phyloP scores from a whole-genome alignment of 176 grass and related monocot genomes.

The Bromus sterilis region DNA sequence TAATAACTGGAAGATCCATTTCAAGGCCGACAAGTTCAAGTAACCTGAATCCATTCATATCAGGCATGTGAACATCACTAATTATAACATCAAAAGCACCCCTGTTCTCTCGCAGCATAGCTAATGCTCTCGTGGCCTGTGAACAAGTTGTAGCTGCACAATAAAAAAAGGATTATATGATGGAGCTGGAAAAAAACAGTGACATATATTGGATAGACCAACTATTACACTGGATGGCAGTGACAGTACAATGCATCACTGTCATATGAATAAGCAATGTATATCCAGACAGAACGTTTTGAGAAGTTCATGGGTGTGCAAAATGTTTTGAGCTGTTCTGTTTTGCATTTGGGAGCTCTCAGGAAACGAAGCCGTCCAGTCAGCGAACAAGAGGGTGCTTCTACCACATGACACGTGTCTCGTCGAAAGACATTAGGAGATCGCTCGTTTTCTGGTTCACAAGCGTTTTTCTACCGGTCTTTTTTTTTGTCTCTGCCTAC shows the following conservation, averaged over 20 bases:
- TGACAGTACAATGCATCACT: neutral
- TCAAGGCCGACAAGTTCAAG: constrained; percentile 97
- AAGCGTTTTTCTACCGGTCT: neutral
- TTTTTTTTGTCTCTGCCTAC: neutral
- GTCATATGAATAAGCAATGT: neutral
- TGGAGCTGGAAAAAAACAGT: neutral
- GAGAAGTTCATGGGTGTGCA: neutral
- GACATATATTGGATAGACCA: neutral
- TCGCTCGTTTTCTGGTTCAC: neutral
- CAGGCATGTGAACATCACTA: constrained; percentile 99
- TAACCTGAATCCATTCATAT: constrained; percentile 93
- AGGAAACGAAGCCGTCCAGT: neutral
- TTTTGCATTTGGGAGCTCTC: neutral
- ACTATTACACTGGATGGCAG: neutral
- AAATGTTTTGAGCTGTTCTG: neutral
- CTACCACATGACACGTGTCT: neutral
- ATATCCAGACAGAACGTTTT: neutral
- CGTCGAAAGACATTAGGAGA: neutral
- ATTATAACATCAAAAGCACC: constrained; percentile 90
- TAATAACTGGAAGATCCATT: constrained; percentile 99
- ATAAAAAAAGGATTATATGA: neutral
- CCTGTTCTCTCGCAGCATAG: constrained; percentile 84
- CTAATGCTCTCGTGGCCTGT: constrained; percentile 67
- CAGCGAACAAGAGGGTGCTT: neutral
- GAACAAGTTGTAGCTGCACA: constrained; percentile 80